These are phyloP conservation scores for Phytopythium chamaehyphon DNA, from an alignment of 352 stramenopile species.

Conservation along the genomic window DNA sequence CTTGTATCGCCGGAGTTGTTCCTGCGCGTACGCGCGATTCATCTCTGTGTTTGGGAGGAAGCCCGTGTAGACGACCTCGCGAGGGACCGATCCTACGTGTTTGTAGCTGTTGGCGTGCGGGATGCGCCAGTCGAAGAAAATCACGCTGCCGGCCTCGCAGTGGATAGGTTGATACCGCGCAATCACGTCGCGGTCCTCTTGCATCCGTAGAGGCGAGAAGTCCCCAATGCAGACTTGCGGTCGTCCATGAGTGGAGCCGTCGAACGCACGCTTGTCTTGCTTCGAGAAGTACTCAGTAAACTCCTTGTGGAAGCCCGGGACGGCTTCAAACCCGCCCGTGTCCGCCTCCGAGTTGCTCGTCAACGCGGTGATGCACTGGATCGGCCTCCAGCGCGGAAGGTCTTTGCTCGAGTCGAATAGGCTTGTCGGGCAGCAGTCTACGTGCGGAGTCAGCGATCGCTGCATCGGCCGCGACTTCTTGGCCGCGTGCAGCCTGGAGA, in stretches of 20 bases:
- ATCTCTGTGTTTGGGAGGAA: slow-evolving; percentile 70
- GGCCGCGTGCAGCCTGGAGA: slow-evolving; percentile 52
- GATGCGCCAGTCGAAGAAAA: slow-evolving; percentile 88
- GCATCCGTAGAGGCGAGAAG: slow-evolving; percentile 83
- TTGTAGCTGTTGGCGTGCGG: slow-evolving; percentile 87
- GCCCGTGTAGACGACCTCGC: slow-evolving; percentile 85
- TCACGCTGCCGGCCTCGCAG: slow-evolving; percentile 63
- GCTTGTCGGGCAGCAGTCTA: slow-evolving; percentile 82
- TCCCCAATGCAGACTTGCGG: slow-evolving; percentile 83
- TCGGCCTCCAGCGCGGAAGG: slow-evolving; percentile 78
- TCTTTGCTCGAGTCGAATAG: slow-evolving; percentile 73
- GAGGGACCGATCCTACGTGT: slow-evolving; percentile 48
- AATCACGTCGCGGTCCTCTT: slow-evolving; percentile 78
- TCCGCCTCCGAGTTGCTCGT: slow-evolving; percentile 60
- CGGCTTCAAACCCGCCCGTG: slow-evolving; percentile 85
- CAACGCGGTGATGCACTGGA: slow-evolving; percentile 87
- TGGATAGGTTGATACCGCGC: slow-evolving; percentile 61
- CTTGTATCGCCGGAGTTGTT: slow-evolving; percentile 72
- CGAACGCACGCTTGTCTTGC: slow-evolving; percentile 9
- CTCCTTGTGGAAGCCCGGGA: slow-evolving; percentile 83
- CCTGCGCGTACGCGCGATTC: slow-evolving; percentile 65
- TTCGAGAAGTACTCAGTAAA: slow-evolving; percentile 61
- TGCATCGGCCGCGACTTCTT: slow-evolving; percentile 83
- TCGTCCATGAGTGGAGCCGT: slow-evolving; percentile 17
- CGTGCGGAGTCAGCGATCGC: slow-evolving; percentile 81